A percentile compares a stretch with the other conserved stretches of the same genome.
phyloP scores from a whole-genome alignment of 305 asterid species.

The Galium porrigens region DNA sequence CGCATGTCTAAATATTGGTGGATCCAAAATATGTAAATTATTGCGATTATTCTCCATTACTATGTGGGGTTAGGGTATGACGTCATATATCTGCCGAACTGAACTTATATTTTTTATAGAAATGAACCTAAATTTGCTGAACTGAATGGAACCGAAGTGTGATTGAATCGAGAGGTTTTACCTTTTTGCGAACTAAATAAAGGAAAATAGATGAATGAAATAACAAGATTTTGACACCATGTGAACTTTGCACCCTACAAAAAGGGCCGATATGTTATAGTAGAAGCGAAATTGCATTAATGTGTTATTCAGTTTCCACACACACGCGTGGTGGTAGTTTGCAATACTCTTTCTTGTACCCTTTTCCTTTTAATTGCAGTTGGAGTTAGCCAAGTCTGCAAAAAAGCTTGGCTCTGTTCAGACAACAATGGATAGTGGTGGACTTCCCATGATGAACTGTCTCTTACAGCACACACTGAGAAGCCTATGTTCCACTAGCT shows the following conservation, averaged over 20 bases:
- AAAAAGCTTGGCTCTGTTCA: background rate
- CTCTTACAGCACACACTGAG: slow-evolving; percentile 65
- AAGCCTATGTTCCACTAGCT: slow-evolving; percentile 41
- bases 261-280: background rate
- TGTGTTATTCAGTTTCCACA: slow-evolving; percentile 14
- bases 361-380: slow-evolving; percentile 29
- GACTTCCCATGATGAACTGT: slow-evolving; percentile 64
- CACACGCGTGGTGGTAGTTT: slow-evolving; percentile 11
- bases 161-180: too few species aligned
- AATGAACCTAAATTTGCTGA: too few species aligned
- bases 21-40: too few species aligned
- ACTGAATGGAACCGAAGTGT: too few species aligned
- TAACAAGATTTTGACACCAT: background rate
- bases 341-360: slow-evolving; percentile 6
- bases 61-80: too few species aligned
- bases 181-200: too few species aligned
- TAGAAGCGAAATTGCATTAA: background rate
- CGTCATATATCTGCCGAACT: too few species aligned
- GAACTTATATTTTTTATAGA: too few species aligned
- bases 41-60: too few species aligned
- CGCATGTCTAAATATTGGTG: too few species aligned
- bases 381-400: slow-evolving; percentile 7
- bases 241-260: background rate
- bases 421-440: slow-evolving; percentile 42
- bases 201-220: background rate